Conservation (phyloP, 2,329 filamentous ascomycete genomes). For the Paraphaeosphaeria sporulosa region DNA sequence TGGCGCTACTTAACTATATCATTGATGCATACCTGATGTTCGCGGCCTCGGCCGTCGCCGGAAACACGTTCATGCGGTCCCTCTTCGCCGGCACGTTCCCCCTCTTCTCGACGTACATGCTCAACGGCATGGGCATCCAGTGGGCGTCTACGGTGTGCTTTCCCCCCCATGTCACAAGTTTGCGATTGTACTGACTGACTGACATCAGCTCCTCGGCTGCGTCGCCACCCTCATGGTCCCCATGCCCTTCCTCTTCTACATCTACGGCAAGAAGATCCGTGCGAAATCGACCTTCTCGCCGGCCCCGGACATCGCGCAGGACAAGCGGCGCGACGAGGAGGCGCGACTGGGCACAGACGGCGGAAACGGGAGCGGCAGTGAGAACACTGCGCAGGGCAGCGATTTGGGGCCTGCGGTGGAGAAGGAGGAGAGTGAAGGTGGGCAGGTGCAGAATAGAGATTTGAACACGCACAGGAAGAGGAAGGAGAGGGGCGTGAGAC, state of each 20-base stretch:
- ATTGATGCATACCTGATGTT: constrained; percentile 65
- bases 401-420: background rate
- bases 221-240: constrained; percentile 53
- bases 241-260: constrained; percentile 55
- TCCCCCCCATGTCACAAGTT: background rate
- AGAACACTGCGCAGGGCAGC: background rate
- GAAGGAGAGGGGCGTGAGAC: background rate
- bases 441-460: background rate
- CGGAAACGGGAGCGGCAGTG: background rate
- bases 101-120: constrained; percentile 59
- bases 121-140: constrained; percentile 60
- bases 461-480: background rate
- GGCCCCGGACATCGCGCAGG: constrained; percentile 48
- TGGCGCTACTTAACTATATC: constrained; percentile 66
- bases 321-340: constrained; percentile 46
- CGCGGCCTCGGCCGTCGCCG: constrained; percentile 51
- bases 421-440: background rate
- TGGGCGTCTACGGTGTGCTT: constrained; percentile 50
- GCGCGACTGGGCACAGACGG: constrained; percentile 18
- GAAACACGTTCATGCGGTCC: constrained; percentile 63
- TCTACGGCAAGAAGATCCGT: constrained; percentile 54
- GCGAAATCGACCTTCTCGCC: constrained; percentile 54
- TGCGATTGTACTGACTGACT: background rate
- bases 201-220: constrained; percentile 49
- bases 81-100: constrained; percentile 61